phyloP scores from a whole-genome alignment of 345 rosid species.

The Hirschfeldia incana region DNA sequence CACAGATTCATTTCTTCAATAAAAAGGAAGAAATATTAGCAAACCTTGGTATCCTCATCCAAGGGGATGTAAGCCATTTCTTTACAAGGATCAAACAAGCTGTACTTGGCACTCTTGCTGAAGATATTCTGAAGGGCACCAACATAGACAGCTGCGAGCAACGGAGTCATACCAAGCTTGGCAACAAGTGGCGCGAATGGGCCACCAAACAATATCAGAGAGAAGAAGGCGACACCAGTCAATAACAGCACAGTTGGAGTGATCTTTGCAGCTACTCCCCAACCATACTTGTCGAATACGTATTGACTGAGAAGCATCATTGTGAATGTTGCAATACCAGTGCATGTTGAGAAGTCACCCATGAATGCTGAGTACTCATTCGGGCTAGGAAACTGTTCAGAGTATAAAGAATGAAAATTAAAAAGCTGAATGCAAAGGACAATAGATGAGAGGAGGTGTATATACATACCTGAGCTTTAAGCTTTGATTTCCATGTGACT shows the following conservation, averaged over 20 bases:
- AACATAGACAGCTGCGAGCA: constrained; percentile 92
- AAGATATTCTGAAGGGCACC: constrained; percentile 98
- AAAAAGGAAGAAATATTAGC: background rate
- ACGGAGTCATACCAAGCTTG: constrained; percentile 85
- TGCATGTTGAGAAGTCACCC: constrained; percentile 97
- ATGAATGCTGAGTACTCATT: constrained; percentile 95
- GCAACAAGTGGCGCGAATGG: constrained; percentile 77
- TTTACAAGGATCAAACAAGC: constrained; percentile 96
- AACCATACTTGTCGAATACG: constrained; percentile 83
- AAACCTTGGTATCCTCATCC: constrained; percentile 97
- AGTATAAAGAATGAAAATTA: constrained; percentile 8
- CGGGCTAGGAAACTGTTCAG: constrained; percentile 86
- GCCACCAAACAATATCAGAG: constrained; percentile 71
- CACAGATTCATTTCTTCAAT: background rate
- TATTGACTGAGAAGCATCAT: constrained; percentile 97
- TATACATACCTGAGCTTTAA: constrained; percentile 88
- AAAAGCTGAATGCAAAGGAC: background rate
- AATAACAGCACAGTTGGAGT: constrained; percentile 89
- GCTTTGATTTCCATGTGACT: constrained; percentile 98
- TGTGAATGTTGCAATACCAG: constrained; percentile 86
- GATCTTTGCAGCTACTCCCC: constrained; percentile 97
- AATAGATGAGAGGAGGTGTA: background rate
- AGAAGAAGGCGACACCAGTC: constrained; percentile 94
- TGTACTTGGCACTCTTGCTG: constrained; percentile 99
- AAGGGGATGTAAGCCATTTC: constrained; percentile 97